Evolutionary conservation across 75 land plant genomes (phyloP), one percentile per base, ranked within the genome.

Genomic region (Picea glauca): DNA sequence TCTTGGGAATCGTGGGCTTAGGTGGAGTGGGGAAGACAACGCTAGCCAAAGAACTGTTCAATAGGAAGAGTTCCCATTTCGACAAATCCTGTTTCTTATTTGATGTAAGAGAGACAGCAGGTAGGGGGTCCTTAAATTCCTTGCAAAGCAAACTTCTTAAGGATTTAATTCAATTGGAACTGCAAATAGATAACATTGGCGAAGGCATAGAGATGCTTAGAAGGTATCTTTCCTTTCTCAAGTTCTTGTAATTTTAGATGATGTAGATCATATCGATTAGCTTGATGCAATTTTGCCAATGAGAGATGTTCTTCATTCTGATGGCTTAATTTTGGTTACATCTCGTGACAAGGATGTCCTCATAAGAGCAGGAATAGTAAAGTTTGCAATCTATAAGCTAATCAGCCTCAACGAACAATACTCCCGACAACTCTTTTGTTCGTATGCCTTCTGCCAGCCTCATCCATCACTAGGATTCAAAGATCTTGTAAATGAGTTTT

Each of bases 181-280:
- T 38, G 11, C 32, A 6, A 40, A 17, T 68, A 7, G 17, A 68
- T 46, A 40, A 9, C 20, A 40, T 35, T 9, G 33, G 9, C 20
- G 50, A 68, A 40, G 72, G 50, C n/a, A 68, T 14, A 9, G 46
- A n/a, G 40, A 8, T 40, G 6, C 11, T 68, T 20, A n/a, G 46
- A 40, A 13, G 13, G 31, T 9, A 15, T 40, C 21, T 68, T 20
- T 35, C 3, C 20, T 20, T 9, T 20, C 13, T 17, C 46, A n/a
- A 0, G 72, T 20, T 7, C 72, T 68, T 0, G 20, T 68, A 14
- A 15, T 68, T 5, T 38, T 68, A 46, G 50, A 68, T 38, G 72
- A 68, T 33, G 15, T 68, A 2, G 72, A 68, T 68, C 72, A 68
- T 68, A 7, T 40, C 11, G 72, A 68, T n/a, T 50, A 68, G 40